A percentile compares a stretch with the other conserved stretches of the same genome.
Conservation (phyloP, 2,329 filamentous ascomycete species). For the Boeremia exigua region DNA sequence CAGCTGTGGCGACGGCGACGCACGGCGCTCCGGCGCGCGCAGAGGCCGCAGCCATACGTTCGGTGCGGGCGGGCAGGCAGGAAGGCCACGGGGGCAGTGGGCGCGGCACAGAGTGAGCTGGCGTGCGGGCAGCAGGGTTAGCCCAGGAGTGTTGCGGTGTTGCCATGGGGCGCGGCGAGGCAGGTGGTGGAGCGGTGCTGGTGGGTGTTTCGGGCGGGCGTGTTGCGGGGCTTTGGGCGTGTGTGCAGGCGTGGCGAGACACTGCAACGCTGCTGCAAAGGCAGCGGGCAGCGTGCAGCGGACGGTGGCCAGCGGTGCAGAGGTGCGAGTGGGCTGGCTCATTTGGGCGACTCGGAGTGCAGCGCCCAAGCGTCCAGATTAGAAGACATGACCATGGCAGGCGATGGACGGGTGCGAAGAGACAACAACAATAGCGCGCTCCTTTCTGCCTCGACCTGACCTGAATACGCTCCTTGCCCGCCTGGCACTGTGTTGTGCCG, state of each 20-base stretch:
- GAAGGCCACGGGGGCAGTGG: background rate
- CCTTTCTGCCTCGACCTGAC: constrained; percentile 11
- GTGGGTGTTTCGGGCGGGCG: constrained; percentile 9
- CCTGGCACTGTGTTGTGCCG: background rate
- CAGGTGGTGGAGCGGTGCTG: background rate
- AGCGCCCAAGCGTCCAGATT: constrained; percentile 4
- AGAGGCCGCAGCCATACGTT: too few species aligned
- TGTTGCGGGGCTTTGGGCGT: constrained; percentile 19
- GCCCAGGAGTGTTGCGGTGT: constrained; percentile 2
- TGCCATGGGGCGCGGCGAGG: background rate
- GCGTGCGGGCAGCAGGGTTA: constrained; percentile 7
- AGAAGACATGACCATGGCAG: constrained; percentile 2
- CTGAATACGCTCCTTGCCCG: constrained; percentile 16
- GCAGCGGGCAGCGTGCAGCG: background rate
- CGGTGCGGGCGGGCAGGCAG: too few species aligned
- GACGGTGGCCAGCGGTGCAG: constrained; percentile 7
- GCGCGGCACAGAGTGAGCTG: constrained; percentile 3
- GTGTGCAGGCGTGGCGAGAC: too few species aligned
- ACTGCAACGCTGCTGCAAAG: too few species aligned
- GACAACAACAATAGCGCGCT: constrained; percentile 6
- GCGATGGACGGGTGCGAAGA: background rate
- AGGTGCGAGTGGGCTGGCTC: constrained; percentile 1
- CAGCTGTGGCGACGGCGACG: constrained; percentile 9
- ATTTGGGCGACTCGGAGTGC: constrained; percentile 1
- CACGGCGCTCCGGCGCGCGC: too few species aligned